Evolutionary conservation across 345 rosid genomes (phyloP).

Genomic region (Moricandia arvensis): DNA sequence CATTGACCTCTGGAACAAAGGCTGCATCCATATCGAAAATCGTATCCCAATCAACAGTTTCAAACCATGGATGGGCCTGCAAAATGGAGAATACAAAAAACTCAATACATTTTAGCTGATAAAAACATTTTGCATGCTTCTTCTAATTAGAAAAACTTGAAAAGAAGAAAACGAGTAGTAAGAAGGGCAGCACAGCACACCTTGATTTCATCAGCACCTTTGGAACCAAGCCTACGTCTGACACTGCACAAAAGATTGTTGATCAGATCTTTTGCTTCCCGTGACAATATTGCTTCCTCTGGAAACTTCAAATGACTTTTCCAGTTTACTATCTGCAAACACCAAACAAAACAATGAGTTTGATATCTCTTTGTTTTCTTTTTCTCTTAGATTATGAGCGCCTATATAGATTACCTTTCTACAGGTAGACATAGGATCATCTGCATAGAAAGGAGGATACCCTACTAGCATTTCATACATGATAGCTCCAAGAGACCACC

Average conservation of each 20-base stretch:
- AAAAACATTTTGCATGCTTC: constrained; percentile 5
- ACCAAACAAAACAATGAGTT: not conserved
- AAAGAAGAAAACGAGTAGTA: not conserved
- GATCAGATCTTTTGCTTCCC: constrained; percentile 81
- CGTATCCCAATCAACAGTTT: constrained; percentile 71
- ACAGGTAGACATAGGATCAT: constrained; percentile 96
- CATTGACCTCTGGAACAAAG: constrained; percentile 86
- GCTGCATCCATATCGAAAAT: constrained; percentile 93
- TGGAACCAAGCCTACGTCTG: constrained; percentile 83
- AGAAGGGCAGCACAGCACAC: constrained; percentile 41
- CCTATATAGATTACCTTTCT: constrained; percentile 62
- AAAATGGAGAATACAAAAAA: constrained; percentile 26
- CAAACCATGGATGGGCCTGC: constrained; percentile 90
- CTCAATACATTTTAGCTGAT: not conserved
- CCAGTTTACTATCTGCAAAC: constrained; percentile 88
- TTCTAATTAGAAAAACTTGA: not conserved
- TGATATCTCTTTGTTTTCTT: not conserved
- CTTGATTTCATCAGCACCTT: constrained; percentile 91
- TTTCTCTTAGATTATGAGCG: not conserved
- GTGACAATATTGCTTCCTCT: constrained; percentile 85
- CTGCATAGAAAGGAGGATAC: constrained; percentile 98
- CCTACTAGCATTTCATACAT: constrained; percentile 98
- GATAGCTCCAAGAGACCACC: constrained; percentile 99
- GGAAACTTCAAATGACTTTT: constrained; percentile 95
- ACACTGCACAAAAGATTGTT: constrained; percentile 84